Base-by-base conservation (phyloP, 768 basidiomycete genomes). In the Lactarius hengduanensis region DNA sequence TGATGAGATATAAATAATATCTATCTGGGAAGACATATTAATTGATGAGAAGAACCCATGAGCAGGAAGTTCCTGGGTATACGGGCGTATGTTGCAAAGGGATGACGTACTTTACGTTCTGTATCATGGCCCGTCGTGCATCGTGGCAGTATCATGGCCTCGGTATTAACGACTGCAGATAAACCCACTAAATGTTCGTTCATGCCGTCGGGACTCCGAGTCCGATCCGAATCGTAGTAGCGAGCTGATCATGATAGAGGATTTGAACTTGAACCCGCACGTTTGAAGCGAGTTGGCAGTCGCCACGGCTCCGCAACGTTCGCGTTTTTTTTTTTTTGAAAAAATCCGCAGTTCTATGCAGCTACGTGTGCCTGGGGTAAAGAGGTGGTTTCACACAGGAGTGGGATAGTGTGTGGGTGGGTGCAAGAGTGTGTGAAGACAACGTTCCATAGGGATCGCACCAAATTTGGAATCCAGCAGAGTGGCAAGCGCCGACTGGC, bases 61-160 rank as follows among this genome's bases (percentile, higher is more conserved):
- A n/a, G 43, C 47, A 50, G 2, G 47, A 50, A 50, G 47, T 50
- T 26, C 47, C 47, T 50, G 47, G 22, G 47, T 50, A 50, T 50
- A 11, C 22, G 47, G 47, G 10, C 22, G 47, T 50, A 50, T 26
- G 10, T 22, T 26, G 50, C 50, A 26, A 26, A 50, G 50, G 22
- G 13, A 50, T 50, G 50, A 50, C 50, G 50, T 50, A 50, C 50
- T 50, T 50, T 45, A 45, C 20, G 50, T 50, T 26, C 22, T 50
- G 11, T 50, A 50, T 26, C 47, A 10, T 26, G 47, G 22, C 47
- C n/a, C 11, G 11, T 26, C 47, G 4, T 22, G n/a, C n/a, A 11
- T 22, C 47, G 18, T 50, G 47, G 47, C 10, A 47, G 43, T 45
- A 40, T 41, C 15, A 41, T 41, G 40, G 40, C 15, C 45, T n/a